A percentile compares a stretch with the other conserved stretches of the same genome.
Conservation (phyloP, 1,284 basidiomycete species). For the Mycena sp. region DNA sequence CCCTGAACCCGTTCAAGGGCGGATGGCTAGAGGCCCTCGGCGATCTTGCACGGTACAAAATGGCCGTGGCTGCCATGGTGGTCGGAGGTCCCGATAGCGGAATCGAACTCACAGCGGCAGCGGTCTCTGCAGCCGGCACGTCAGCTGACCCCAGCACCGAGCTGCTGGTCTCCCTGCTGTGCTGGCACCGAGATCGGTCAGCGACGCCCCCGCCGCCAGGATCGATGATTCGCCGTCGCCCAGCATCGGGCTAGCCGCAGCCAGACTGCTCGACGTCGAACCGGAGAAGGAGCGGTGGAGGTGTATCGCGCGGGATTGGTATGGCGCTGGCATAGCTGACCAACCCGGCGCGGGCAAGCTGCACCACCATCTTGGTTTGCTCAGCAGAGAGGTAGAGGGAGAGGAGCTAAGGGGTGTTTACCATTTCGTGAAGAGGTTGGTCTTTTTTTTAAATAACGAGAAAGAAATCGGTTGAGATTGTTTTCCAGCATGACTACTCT, state of each 20-base stretch:
- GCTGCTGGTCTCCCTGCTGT: constrained; percentile 34
- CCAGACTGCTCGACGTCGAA: constrained; percentile 87
- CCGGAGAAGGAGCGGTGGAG: constrained; percentile 95
- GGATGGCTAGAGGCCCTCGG: constrained; percentile 97
- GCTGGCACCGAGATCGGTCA: constrained; percentile 51
- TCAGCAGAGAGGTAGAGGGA: constrained; percentile 82
- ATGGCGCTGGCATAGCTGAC: constrained; percentile 86
- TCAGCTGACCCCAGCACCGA: constrained; percentile 35
- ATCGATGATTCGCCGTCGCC: constrained; percentile 77
- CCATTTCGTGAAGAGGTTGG: constrained; percentile 94
- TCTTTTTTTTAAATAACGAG: constrained; percentile 18
- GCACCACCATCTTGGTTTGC: constrained; percentile 93
- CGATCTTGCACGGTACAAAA: constrained; percentile 93
- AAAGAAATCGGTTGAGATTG: background rate
- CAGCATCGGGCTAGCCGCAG: constrained; percentile 88
- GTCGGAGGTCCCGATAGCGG: constrained; percentile 52
- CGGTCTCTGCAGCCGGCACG: constrained; percentile 49
- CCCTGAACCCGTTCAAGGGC: constrained; percentile 74
- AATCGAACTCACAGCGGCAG: constrained; percentile 56
- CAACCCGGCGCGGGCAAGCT: constrained; percentile 92
- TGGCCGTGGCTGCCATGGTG: constrained; percentile 87
- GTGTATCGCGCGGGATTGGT: constrained; percentile 92
- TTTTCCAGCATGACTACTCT: constrained; percentile 82
- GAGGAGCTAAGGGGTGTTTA: constrained; percentile 92
- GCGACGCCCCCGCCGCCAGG: constrained; percentile 61